These are phyloP conservation scores for Nadsonia commutata DNA, from an alignment of 1,139 yeast genomes.

Conservation along the genomic window DNA sequence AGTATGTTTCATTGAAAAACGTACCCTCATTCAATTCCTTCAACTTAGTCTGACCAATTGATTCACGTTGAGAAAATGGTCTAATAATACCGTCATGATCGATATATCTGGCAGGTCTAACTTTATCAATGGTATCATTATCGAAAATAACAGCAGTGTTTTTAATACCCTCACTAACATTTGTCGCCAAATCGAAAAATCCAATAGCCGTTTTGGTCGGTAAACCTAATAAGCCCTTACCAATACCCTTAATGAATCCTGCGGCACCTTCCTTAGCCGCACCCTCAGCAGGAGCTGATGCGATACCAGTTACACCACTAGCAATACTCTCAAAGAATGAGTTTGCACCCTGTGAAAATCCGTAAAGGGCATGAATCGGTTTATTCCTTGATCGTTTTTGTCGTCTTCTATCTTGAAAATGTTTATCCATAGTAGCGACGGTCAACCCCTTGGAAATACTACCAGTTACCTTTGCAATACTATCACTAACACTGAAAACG, in stretches of 20 bases:
- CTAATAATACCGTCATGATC: slow-evolving; percentile 55
- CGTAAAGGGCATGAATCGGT: slow-evolving; percentile 82
- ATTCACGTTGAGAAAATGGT: slow-evolving; percentile 68
- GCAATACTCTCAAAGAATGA: slow-evolving; percentile 78
- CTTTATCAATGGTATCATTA: slow-evolving; percentile 61
- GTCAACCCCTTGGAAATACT: slow-evolving; percentile 89
- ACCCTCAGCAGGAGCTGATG: slow-evolving; percentile 82
- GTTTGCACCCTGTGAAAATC: slow-evolving; percentile 75
- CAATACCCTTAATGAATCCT: slow-evolving; percentile 87
- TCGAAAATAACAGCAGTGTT: slow-evolving; percentile 89
- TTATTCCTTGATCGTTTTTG: slow-evolving; percentile 59
- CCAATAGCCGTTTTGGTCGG: slow-evolving; percentile 98
- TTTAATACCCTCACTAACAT: slow-evolving; percentile 85
- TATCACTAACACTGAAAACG: slow-evolving; percentile 87
- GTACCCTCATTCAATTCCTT: slow-evolving; percentile 72
- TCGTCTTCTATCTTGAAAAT: slow-evolving; percentile 63
- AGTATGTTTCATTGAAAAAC: slow-evolving; percentile 54
- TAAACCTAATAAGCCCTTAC: slow-evolving; percentile 85
- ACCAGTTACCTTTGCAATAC: slow-evolving; percentile 84
- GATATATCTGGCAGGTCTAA: slow-evolving; percentile 68
- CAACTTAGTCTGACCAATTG: slow-evolving; percentile 91
- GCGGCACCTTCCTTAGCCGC: slow-evolving; percentile 72
- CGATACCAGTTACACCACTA: slow-evolving; percentile 83
- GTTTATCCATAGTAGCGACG: slow-evolving; percentile 75
- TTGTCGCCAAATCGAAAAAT: slow-evolving; percentile 79